These are phyloP conservation scores for Botrytis hyacinthi DNA, from an alignment of 2,329 filamentous ascomycete genomes.

Conservation along the genomic window DNA sequence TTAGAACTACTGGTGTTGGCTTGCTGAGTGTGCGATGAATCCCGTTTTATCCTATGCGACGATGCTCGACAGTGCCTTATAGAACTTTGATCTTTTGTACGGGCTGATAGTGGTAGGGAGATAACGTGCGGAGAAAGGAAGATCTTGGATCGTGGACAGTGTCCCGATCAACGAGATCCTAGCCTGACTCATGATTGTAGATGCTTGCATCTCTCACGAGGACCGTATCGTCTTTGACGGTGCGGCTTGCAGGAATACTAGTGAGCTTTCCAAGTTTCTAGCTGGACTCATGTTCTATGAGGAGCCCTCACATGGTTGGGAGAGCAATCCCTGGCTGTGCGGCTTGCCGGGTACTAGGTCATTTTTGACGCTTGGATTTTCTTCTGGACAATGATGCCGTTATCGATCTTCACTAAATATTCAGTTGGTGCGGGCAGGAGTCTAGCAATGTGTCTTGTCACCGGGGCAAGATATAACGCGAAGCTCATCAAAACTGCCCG, in stretches of 20 bases:
- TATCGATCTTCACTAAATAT: conserved; percentile 5
- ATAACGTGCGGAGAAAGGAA: conserved; percentile 2
- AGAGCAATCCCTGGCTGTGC: background rate
- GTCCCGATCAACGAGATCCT: background rate
- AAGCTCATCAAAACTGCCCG: background rate
- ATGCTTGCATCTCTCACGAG: background rate
- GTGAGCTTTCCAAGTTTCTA: conserved; percentile 5
- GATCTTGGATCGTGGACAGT: background rate
- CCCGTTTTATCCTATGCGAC: conserved; percentile 3
- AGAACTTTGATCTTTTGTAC: conserved; percentile 15
- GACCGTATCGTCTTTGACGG: conserved; percentile 1
- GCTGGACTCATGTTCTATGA: conserved; percentile 7
- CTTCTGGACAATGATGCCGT: conserved; percentile 8
- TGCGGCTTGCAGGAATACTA: conserved; percentile 15
- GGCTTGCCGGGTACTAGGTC: conserved; percentile 1
- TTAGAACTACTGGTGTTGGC: conserved; percentile 6
- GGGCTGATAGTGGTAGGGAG: conserved; percentile 14
- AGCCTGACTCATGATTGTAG: conserved; percentile 6
- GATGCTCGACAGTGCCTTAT: conserved; percentile 7
- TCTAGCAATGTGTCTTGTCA: conserved; percentile 1
- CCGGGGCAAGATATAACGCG: background rate
- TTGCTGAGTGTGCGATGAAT: conserved; percentile 9
- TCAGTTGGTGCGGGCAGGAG: conserved; percentile 9
- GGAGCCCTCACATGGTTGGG: background rate
- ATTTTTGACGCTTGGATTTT: background rate